A percentile compares a stretch with the other conserved stretches of the same genome.
Conservation (phyloP, 1,284 basidiomycete species). For the Fomitopsis palustris region DNA sequence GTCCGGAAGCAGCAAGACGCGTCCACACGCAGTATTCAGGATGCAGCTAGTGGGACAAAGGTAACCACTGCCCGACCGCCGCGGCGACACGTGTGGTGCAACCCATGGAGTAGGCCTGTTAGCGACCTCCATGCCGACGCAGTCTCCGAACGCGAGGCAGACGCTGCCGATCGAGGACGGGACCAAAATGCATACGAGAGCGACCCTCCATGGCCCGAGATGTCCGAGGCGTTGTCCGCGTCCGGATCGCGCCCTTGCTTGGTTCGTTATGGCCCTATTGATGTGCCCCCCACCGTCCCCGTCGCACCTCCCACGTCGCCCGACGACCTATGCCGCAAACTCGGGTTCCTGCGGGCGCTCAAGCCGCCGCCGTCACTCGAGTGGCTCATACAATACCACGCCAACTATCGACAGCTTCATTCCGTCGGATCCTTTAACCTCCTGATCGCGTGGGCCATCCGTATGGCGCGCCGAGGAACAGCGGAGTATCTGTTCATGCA, state of each 20-base stretch:
- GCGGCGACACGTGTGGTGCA: neutral
- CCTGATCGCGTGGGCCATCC: slow-evolving; percentile 30
- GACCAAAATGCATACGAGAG: slow-evolving; percentile 6
- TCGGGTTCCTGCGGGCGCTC: slow-evolving; percentile 36
- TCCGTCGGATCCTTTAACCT: slow-evolving; percentile 33
- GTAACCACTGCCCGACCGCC: neutral
- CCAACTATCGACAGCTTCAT: slow-evolving; percentile 17
- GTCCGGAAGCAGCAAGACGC: neutral
- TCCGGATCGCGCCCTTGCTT: neutral
- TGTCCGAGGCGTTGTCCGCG: slow-evolving; percentile 3
- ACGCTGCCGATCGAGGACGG: neutral
- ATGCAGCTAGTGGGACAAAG: neutral
- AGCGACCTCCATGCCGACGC: neutral
- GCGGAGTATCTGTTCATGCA: slow-evolving; percentile 24
- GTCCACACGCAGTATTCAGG: neutral
- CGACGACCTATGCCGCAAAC: slow-evolving; percentile 41
- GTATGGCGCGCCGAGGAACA: slow-evolving; percentile 26
- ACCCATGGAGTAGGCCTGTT: neutral
- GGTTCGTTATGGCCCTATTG: slow-evolving; percentile 2
- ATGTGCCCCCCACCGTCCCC: neutral
- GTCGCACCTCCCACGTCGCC: neutral
- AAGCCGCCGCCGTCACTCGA: slow-evolving; percentile 9
- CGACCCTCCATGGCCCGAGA: slow-evolving; percentile 22
- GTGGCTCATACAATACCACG: slow-evolving; percentile 17
- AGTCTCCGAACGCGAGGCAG: neutral